Evolutionary conservation across 495 filamentous ascomycete species (phyloP).

Genomic region (Aspergillus sclerotioniger): DNA sequence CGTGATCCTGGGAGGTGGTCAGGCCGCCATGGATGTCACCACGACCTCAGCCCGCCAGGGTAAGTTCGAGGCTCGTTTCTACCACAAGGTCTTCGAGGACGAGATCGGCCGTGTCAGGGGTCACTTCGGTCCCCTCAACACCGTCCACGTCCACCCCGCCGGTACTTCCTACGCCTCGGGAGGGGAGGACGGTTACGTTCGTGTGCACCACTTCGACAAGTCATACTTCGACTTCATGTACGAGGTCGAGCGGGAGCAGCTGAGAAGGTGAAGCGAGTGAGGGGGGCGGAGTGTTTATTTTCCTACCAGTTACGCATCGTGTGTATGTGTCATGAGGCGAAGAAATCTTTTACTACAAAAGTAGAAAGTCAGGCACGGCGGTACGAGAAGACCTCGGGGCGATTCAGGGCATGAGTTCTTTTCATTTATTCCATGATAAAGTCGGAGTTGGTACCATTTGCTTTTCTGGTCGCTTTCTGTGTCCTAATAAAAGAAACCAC

Average conservation of each 20-base stretch:
- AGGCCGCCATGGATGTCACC: slow-evolving; percentile 99
- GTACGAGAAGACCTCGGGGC: slow-evolving; percentile 36
- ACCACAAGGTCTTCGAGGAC: slow-evolving; percentile 98
- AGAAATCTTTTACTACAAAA: slow-evolving; percentile 26
- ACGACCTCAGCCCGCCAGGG: slow-evolving; percentile 89
- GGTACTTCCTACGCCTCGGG: slow-evolving; percentile 90
- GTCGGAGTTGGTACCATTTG: slow-evolving; percentile 46
- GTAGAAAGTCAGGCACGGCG: slow-evolving; percentile 21
- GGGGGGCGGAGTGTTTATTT: slow-evolving; percentile 13
- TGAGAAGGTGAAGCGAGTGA: slow-evolving; percentile 39
- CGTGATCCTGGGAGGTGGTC: slow-evolving; percentile 94
- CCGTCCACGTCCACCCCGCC: slow-evolving; percentile 82
- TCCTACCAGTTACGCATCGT: slow-evolving; percentile 31
- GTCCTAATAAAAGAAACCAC: slow-evolving; percentile 43
- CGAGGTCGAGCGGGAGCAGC: slow-evolving; percentile 82
- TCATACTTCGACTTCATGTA: slow-evolving; percentile 98
- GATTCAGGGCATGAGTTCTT: slow-evolving; percentile 42
- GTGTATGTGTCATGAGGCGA: slow-evolving; percentile 47
- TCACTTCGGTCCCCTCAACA: slow-evolving; percentile 93
- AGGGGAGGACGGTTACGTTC: slow-evolving; percentile 97
- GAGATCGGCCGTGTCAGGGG: slow-evolving; percentile 96
- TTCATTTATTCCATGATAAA: slow-evolving; percentile 48
- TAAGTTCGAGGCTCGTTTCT: slow-evolving; percentile 98
- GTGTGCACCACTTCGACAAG: slow-evolving; percentile 98
- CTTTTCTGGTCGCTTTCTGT: slow-evolving; percentile 33